Evolutionary conservation across 2,329 filamentous ascomycete species (phyloP).

Genomic region (Fusarium sp.): DNA sequence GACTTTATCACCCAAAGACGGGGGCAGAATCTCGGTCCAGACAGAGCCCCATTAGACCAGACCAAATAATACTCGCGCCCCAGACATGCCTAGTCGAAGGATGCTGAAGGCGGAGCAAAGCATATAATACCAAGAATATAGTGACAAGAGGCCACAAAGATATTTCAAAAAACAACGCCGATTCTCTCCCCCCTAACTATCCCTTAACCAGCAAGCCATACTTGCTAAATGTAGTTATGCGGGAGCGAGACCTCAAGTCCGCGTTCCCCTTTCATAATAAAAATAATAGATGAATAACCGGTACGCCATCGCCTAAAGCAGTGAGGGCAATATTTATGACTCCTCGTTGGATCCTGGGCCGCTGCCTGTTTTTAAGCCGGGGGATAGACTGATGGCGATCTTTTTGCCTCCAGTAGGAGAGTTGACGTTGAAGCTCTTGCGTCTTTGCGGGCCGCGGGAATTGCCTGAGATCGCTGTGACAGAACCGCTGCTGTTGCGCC

Average conservation of each 20-base stretch:
- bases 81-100: slow-evolving; percentile 2
- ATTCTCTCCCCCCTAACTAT: slow-evolving; percentile 32
- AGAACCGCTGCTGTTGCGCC: slow-evolving; percentile 68
- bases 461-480: slow-evolving; percentile 53
- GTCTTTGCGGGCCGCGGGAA: slow-evolving; percentile 48
- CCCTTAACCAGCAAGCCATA: slow-evolving; percentile 28
- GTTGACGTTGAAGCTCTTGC: slow-evolving; percentile 57
- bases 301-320: slow-evolving; percentile 45
- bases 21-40: slow-evolving; percentile 30
- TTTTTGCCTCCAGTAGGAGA: slow-evolving; percentile 59
- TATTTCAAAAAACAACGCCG: slow-evolving; percentile 42
- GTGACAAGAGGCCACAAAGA: slow-evolving; percentile 27
- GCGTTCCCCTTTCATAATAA: slow-evolving; percentile 33
- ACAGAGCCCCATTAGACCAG: slow-evolving; percentile 39
- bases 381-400: slow-evolving; percentile 68
- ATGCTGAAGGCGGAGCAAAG: not conserved
- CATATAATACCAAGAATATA: slow-evolving; percentile 26
- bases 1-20: slow-evolving; percentile 36
- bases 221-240: slow-evolving; percentile 38
- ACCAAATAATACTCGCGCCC: slow-evolving; percentile 16
- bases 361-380: slow-evolving; percentile 56
- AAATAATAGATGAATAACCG: slow-evolving; percentile 31
- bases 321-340: slow-evolving; percentile 44
- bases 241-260: slow-evolving; percentile 26
- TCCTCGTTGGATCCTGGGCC: slow-evolving; percentile 54